Base-by-base conservation (phyloP, 345 rosid species). In the Eucalyptus erythrocorys region DNA sequence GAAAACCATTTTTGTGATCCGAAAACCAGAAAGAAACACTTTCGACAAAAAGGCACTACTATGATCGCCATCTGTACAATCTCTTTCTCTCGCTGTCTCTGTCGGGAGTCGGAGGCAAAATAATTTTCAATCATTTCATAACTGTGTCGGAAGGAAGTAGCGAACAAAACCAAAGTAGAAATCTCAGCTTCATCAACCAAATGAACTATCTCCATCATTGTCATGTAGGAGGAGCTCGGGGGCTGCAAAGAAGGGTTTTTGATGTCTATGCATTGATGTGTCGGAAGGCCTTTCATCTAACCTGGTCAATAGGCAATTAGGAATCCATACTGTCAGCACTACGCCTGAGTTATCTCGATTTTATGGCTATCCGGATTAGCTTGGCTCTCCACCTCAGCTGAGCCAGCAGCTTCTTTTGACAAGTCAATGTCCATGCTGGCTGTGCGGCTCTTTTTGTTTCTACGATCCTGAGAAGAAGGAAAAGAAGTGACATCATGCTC, bases 341-440 rank as follows among this genome's bases (percentile, higher is more conserved):
- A 89, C 90, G 90, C 93, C 81, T 88, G 92, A 47, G 89, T 88
- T 85, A 85, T 90, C 90, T 92, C 93, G 3, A 92, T 53, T 22
- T 48, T 32, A 51, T 88, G 89, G 92, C 93, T 91, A 89, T 86
- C 94, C 8, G 88, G 85, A 51, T 90, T 91, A 11, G 71, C 91
- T 88, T 91, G 91, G 91, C 64, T 90, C 90, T 93, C 96, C 34
- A 85, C 27, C 5, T 91, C 95, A 6, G 85, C 90, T 88, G 94
- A 90, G 68, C 87, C 84, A 9, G 88, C 13, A 51, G 6, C 86
- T 85, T 96, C 98, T 88, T 96, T 96, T 88, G 91, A 68, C 59
- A 95, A 94, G 89, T 95, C 95, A 4, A 95, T 96, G 86, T 97
- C 99, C 95, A 94, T 93, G 91, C 98, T 94, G 15, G 91, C 90